Evolutionary conservation across 2,329 filamentous ascomycete genomes (phyloP), one percentile per base, ranked within the genome.

Genomic region (Penicillium sp.): DNA sequence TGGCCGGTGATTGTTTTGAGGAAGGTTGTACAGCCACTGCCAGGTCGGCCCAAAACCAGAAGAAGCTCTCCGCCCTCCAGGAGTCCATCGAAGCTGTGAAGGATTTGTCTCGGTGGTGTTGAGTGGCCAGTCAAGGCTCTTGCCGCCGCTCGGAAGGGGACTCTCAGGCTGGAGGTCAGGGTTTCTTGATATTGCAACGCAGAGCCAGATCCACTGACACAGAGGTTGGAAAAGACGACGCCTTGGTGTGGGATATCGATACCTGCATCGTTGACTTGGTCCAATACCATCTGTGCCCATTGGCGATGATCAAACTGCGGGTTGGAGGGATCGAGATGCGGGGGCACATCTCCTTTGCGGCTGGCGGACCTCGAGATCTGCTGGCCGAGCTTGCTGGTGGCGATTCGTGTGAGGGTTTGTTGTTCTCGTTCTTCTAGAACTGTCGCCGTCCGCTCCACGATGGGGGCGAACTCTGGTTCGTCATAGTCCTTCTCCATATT

Each of bases 1-100:
- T 78, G 74, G 32, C 80, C 80, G n/a, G 75, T 75, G 8, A 83
- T 72, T 31, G 79, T 75, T 59, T 84, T 83, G 11, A 83, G 66
- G 22, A 83, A 79, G 0, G 81, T 81, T 1, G 78, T 80, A 60
- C 81, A 83, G 13, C 79, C 79, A 38, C 71, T 69, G 0, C 79
- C 79, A 0, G 79, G 79, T 24, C 76, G 69, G 3, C 79, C 79
- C 1, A 82, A 72, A 0, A 82, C 79, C 0, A 81, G 66, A 2
- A 80, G 62, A 67, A 82, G 80, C 54, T 82, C 79, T 22, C 79
- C 81, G 7, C 79, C 75, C 45, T 54, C 55, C 13, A 59, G 40
- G 31, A 58, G 42, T 38, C 43, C 55, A 57, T 67, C 48, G 22
- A 63, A 59, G 54, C 36, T 55, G 52, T 59, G 52, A 38, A 63